A percentile compares a stretch with the other conserved stretches of the same genome.
Evolutionary conservation across 2,329 filamentous ascomycete genomes (phyloP).

Genomic region (Decorospora gaudefroyi): DNA sequence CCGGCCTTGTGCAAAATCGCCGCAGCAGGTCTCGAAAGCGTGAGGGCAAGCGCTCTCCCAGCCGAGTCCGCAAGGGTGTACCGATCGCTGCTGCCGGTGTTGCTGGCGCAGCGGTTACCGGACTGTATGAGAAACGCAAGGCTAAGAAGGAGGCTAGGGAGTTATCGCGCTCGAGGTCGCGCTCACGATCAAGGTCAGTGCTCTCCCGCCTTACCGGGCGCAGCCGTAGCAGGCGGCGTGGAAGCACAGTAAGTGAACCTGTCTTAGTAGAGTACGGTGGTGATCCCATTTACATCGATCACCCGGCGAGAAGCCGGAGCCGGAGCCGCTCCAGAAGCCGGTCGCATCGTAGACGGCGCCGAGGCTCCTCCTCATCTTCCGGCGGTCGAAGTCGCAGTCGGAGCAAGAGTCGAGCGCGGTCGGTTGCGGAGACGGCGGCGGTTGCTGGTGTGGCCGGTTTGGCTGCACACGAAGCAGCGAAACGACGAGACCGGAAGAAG

Average conservation of each 20-base stretch:
- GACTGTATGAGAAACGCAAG: slow-evolving; percentile 66
- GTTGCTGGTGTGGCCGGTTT: slow-evolving; percentile 62
- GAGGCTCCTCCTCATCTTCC: slow-evolving; percentile 51
- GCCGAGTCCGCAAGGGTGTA: slow-evolving; percentile 60
- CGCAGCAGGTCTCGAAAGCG: slow-evolving; percentile 62
- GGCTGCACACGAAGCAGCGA: slow-evolving; percentile 62
- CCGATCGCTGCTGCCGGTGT: slow-evolving; percentile 65
- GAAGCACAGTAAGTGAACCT: slow-evolving; percentile 53
- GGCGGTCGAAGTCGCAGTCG: slow-evolving; percentile 45
- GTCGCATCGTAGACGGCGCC: slow-evolving; percentile 46
- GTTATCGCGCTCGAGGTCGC: slow-evolving; percentile 48
- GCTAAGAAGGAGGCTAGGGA: slow-evolving; percentile 61
- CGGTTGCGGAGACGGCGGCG: slow-evolving; percentile 60
- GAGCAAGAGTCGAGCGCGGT: slow-evolving; percentile 56
- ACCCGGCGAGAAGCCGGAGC: slow-evolving; percentile 42
- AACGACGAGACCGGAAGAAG: slow-evolving; percentile 61
- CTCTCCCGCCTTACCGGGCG: slow-evolving; percentile 48
- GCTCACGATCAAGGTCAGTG: slow-evolving; percentile 53
- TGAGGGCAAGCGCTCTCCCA: slow-evolving; percentile 59
- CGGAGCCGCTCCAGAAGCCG: slow-evolving; percentile 23
- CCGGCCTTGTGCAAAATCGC: slow-evolving; percentile 62
- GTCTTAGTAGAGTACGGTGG: slow-evolving; percentile 67
- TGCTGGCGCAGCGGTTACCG: slow-evolving; percentile 64
- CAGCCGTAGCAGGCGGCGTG: slow-evolving; percentile 45
- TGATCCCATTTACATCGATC: slow-evolving; percentile 63